These are phyloP conservation scores for Auriscalpium vulgare DNA, from an alignment of 768 basidiomycete genomes.

Conservation along the genomic window DNA sequence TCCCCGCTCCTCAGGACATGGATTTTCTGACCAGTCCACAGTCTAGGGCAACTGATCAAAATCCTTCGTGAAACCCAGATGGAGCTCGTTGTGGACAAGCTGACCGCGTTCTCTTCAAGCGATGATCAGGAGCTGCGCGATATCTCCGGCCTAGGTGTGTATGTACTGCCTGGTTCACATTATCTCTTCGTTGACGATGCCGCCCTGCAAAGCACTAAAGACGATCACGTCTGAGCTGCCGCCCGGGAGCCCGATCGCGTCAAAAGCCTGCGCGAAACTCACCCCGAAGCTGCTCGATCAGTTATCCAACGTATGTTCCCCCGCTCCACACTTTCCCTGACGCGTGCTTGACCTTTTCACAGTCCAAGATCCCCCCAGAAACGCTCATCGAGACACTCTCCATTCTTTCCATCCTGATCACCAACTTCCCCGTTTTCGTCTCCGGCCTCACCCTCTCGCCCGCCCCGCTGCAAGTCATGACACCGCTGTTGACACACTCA, in stretches of 20 bases:
- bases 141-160: conserved; percentile 83
- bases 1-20: background rate
- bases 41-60: conserved; percentile 86
- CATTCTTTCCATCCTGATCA: conserved; percentile 83
- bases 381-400: conserved; percentile 77
- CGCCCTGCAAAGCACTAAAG: conserved; percentile 61
- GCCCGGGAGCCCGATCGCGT: conserved; percentile 70
- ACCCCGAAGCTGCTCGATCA: conserved; percentile 78
- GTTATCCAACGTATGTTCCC: conserved; percentile 52
- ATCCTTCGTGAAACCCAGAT: conserved; percentile 77
- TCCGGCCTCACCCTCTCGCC: conserved; percentile 43
- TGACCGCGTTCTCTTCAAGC: conserved; percentile 78
- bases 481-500: conserved; percentile 62
- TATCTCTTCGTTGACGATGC: background rate
- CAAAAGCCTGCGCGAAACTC: conserved; percentile 74
- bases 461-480: conserved; percentile 58
- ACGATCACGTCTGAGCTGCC: conserved; percentile 91
- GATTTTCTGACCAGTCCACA: conserved; percentile 21
- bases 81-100: conserved; percentile 80
- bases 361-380: conserved; percentile 70
- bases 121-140: conserved; percentile 92
- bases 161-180: background rate
- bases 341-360: background rate
- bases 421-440: conserved; percentile 70
- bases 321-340: background rate